Evolutionary conservation across 2,329 filamentous ascomycete genomes (phyloP), one percentile per base, ranked within the genome.

Genomic region (Pseudocercospora macadamiae): DNA sequence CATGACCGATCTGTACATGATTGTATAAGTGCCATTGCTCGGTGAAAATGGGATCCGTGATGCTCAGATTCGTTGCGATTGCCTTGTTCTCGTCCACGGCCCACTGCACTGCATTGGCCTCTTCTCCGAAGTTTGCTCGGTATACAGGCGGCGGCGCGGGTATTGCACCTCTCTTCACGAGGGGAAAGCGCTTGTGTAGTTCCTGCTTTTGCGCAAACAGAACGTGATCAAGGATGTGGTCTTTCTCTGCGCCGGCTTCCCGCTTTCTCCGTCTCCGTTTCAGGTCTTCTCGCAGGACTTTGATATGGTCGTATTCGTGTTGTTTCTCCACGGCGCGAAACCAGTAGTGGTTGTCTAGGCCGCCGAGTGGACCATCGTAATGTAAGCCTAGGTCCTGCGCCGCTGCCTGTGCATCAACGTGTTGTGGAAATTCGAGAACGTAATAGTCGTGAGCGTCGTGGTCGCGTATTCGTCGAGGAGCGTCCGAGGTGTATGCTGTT

Each of bases 11-110:
- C 67, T 96, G 86, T 4, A 89, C 73, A 0, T 89, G 82, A 73
- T 99, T 99, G 79, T 89, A 88, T 47, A 99, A 79, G 81, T 99
- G 95, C 95, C 95, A 99, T 76, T 99, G 95, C 57, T 96, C 89
- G 39, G 84, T 81, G 76, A 97, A 99, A 53, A 96, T 96, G 16
- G 95, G 95, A 70, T 99, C 95, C 28, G 80, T 75, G 64, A 99
- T 97, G 12, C 81, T 80, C n/a, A 99, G 80, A 2, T 81, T 78
- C 51, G 81, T 75, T 65, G 87, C 87, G 47, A 96, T 78, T 4
- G 82, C 75, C 49, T 82, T 74, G 66, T 89, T 87, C 61, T 82
- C 78, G 60, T 82, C 74, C 21, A 88, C 77, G 3, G 85, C 84
- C 34, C 54, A 48, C 55, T 60, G 52, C 34, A 58, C 54, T 4